Base-by-base conservation (phyloP, 2,329 filamentous ascomycete genomes). In the Verticillium klebahnii region DNA sequence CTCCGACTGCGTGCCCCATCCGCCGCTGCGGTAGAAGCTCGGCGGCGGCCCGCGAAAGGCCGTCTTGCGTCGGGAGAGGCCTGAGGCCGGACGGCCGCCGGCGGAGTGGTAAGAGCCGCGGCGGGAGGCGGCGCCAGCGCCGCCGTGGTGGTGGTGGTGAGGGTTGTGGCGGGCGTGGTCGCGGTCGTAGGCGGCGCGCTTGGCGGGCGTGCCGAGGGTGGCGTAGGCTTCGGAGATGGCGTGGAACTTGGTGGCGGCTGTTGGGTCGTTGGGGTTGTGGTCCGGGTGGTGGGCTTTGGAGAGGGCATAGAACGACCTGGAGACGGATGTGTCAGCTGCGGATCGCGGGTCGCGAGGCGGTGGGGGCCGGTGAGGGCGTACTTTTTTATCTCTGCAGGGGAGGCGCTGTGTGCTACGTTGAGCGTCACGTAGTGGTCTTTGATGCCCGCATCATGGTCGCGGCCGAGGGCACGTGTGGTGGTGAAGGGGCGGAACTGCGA, bases 221-320 rank as follows among this genome's bases (percentile, higher is more conserved):
- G 86, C 82, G 80, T 97, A 97, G 68, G 93, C 93, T 73, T 95
- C 90, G 72, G 87, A 90, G 73, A 97, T 89, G 68, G 86, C 84
- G 74, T 93, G 87, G 82, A 97, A 99, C 72, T 89, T 90, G 62
- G 85, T 78, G 4, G 88, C 82, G 65, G 93, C 90, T 62, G 78
- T 73, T 5, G 91, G 89, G 75, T 97, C 89, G 68, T 84, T 72
- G 63, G 84, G 91, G 81, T 98, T 96, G 73, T 88, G 87, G 82
- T 99, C 95, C 1, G 95, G 95, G 76, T 99, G 95, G 82, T 97
- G 89, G 60, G 84, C 79, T 77, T 97, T 96, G 71, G 93, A 97
- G 73, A 98, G 90, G 64, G 84, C 77, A 82, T 97, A 98, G 85
- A 97, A 99, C 67, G 86, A 86, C 70, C 85, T 88, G 62, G 32